Evolutionary conservation across 1,284 basidiomycete genomes (phyloP), one percentile per base, ranked within the genome.

Genomic region (Cryptococcus amylolentus): DNA sequence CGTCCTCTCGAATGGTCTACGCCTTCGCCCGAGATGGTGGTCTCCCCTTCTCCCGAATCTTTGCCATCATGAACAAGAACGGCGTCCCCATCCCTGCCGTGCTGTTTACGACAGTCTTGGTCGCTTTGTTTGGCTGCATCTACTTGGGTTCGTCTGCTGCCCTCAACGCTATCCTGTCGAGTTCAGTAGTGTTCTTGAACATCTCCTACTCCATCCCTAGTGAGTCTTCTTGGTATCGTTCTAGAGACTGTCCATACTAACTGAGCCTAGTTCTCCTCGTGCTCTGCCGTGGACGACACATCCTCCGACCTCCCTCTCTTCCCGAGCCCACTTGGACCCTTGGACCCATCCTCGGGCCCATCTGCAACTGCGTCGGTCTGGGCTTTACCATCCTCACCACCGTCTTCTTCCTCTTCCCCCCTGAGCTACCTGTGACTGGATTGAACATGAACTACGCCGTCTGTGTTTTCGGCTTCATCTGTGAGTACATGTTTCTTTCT

Each of bases 1-100:
- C 84, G 2, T 82, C 84, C 12, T 86, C 85, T 1, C 81, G 87
- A 18, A 84, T 86, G 67, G 84, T 83, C 1, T 86, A 84, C 78
- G 83, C 84, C 39, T 88, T 89, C 62, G 86, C 87, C 0, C 80
- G 86, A 1, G 88, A 89, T 73, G 77, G 80, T 52, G 86, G 85
- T 8, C 80, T 88, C 20, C 86, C 85, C 1, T 82, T 86, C 63
- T 81, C 82, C 27, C 49, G 54, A 2, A 67, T 80, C 49, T 84
- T 87, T 68, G 71, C 82, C 2, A 75, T 73, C 35, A 78, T 86
- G 61, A 80, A 82, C 63, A 57, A 57, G 39, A 75, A 74, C 44
- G 81, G 81, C 54, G 81, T 85, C 3, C 84, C 83, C 0, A 71
- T 83, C 42, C 82, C 83, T 50, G 83, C 85, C 0, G 81, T 88